A percentile compares a stretch with the other conserved stretches of the same genome.
Conservation (phyloP, 306 rosid species). For the Prunus padus region DNA sequence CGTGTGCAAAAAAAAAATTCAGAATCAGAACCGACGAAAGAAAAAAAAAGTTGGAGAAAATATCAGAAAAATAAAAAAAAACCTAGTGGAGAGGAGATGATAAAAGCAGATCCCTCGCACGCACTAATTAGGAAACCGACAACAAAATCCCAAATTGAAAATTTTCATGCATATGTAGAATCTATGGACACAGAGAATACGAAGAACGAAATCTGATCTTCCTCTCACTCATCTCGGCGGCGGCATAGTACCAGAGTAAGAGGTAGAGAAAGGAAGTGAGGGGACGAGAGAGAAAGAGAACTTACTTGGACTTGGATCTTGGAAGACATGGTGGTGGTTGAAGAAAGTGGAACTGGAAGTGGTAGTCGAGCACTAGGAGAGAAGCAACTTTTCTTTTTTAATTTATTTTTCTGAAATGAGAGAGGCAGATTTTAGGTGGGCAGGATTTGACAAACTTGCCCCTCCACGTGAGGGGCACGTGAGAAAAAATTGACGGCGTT, state of each 20-base stretch:
- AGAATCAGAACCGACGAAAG: slow-evolving; percentile 5
- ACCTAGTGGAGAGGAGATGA: slow-evolving; percentile 1
- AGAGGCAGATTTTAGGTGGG: no score
- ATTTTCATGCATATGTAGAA: neutral
- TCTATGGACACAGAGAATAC: neutral
- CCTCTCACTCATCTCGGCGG: neutral
- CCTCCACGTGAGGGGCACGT: no score
- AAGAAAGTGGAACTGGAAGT: slow-evolving; percentile 13
- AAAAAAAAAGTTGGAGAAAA: neutral
- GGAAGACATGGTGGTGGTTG: slow-evolving; percentile 66
- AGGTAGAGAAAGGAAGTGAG: neutral
- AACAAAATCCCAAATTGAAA: slow-evolving; percentile 20
- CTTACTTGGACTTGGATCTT: slow-evolving; percentile 83
- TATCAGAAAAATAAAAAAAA: neutral
- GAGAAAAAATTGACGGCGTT: no score
- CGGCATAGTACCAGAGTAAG: neutral
- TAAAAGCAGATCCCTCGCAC: slow-evolving; percentile 47
- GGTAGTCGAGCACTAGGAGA: slow-evolving; percentile 16
- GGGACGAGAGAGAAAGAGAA: slow-evolving; percentile 18
- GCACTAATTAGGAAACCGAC: slow-evolving; percentile 15
- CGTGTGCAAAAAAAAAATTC: slow-evolving; percentile 21
- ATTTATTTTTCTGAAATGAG: no score
- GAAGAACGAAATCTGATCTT: slow-evolving; percentile 55
- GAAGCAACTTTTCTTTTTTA: no score
- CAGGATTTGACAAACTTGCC: no score